phyloP scores from a whole-genome alignment of 768 basidiomycete genomes.

The Leccinum subgranulosum region DNA sequence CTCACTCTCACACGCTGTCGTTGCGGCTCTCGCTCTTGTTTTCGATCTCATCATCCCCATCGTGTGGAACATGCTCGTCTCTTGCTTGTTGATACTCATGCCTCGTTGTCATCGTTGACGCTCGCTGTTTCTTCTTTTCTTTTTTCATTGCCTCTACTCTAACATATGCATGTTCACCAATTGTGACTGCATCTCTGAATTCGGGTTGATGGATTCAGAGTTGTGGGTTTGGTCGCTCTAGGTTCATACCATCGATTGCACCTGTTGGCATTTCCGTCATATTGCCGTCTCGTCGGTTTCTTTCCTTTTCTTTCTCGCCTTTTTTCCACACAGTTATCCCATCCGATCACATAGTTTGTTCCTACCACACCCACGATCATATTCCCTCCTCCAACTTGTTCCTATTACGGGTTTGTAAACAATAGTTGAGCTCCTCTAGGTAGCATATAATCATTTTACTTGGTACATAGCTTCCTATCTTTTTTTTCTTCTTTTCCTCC shows the following conservation, averaged over 20 bases:
- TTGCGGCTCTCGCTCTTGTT: conserved; percentile 12
- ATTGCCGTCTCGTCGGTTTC: not conserved
- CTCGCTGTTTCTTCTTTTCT: conserved; percentile 9
- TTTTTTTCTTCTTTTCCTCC: not conserved
- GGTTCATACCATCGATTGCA: conserved; percentile 19
- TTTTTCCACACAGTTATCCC: conserved; percentile 2
- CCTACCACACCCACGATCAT: conserved; percentile 7
- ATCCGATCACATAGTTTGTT: conserved; percentile 18
- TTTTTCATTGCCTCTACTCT: conserved; percentile 9
- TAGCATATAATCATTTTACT: conserved; percentile 31
- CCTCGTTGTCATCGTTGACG: conserved; percentile 7
- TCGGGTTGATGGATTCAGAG: conserved; percentile 11
- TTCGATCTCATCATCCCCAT: conserved; percentile 9
- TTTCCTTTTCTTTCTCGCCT: not conserved
- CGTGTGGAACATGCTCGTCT: conserved; percentile 21
- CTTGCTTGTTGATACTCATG: conserved; percentile 14
- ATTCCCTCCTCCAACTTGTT: conserved; percentile 19
- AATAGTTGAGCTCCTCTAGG: conserved; percentile 23
- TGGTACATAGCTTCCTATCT: conserved; percentile 4
- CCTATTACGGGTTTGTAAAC: conserved; percentile 33
- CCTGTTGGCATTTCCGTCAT: conserved; percentile 11
- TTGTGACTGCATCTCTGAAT: conserved; percentile 8
- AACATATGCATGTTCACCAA: conserved; percentile 13
- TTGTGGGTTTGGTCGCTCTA: conserved; percentile 8
- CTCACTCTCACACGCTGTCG: conserved; percentile 7